Percentiles rank a stretch among this genome's conserved stretches.
Evolutionary conservation across 2,329 filamentous ascomycete genomes (phyloP).

Genomic region (Penicillium olsonii): DNA sequence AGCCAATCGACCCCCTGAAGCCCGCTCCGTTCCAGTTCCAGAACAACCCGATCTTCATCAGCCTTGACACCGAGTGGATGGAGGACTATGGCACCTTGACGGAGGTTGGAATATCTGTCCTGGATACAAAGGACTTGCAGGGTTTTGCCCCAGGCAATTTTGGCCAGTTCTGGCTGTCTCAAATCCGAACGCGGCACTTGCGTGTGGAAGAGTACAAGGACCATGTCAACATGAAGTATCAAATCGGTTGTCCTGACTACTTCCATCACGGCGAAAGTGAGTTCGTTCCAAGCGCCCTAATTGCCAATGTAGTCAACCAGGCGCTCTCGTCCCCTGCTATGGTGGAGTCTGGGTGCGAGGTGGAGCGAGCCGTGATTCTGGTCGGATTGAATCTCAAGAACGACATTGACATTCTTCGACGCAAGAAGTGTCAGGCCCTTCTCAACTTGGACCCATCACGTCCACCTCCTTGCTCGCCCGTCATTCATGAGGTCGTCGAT

Average conservation of each 20-base stretch:
- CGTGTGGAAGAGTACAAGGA: slow-evolving; percentile 69
- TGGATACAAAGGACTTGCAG: slow-evolving; percentile 68
- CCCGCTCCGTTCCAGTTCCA: slow-evolving; percentile 48
- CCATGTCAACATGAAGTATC: slow-evolving; percentile 67
- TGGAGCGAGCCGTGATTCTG: slow-evolving; percentile 65
- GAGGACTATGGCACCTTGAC: slow-evolving; percentile 72
- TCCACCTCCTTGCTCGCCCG: slow-evolving; percentile 22
- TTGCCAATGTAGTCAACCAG: slow-evolving; percentile 49
- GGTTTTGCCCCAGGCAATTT: slow-evolving; percentile 60
- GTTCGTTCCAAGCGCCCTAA: slow-evolving; percentile 50
- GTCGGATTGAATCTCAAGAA: slow-evolving; percentile 72
- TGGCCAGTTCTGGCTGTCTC: slow-evolving; percentile 66
- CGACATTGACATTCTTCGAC: slow-evolving; percentile 69
- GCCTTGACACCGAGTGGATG: slow-evolving; percentile 79
- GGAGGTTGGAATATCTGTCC: slow-evolving; percentile 79
- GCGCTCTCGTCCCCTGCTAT: slow-evolving; percentile 59
- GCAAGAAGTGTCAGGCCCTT: slow-evolving; percentile 62
- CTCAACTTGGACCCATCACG: not conserved
- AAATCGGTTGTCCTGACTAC: slow-evolving; percentile 71
- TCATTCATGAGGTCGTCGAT: slow-evolving; percentile 68
- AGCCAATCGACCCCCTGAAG: slow-evolving; percentile 49
- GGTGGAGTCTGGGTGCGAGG: slow-evolving; percentile 12
- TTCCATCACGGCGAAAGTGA: slow-evolving; percentile 71
- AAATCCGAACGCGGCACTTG: slow-evolving; percentile 73
- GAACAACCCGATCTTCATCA: slow-evolving; percentile 67